Evolutionary conservation across 805 yeast species (phyloP), one percentile per base, ranked within the genome.

Genomic region (Lachancea waltii): DNA sequence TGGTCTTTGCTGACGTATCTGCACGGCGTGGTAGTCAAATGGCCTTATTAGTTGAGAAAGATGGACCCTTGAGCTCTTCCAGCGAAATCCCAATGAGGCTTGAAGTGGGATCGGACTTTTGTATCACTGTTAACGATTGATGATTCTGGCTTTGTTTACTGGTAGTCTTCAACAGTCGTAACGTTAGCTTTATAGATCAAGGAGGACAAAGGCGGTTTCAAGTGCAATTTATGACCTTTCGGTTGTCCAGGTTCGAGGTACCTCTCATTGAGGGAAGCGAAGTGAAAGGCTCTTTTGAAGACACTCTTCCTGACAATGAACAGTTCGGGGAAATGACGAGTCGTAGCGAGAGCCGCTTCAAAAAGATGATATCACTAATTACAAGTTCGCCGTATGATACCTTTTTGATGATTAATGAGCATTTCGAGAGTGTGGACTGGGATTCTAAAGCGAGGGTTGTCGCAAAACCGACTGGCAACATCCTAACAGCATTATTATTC

Each of bases 341-440:
- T n/a, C 16, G 26, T 9, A 31, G 33, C 24, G n/a, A 24, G 18
- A 38, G 38, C 24, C 28, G 38, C 31, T 16, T 44, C 5, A 16
- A 31, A 21, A 29, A 19, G 5, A 7, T 39, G n/a, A n/a, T 36
- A 3, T 30, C 42, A 5, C 19, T 42, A 11, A 27, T 42, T 3
- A 33, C 40, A 5, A 40, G 38, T 3, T 46, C 49, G 8, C 55
- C 54, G 5, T 50, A 49, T 28, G 64, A 60, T 38, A 30, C 53
- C 38, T 40, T 47, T 11, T 13, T 58, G 24, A 23, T 35, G 2
- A 4, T 54, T 1, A 43, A 46, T 34, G 64, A 60, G 43, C 30
- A 40, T 13, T 17, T 54, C 3, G 54, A 45, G 20, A 20, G 47
- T 3, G 50, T 56, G 8, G 61, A 59, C 38, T 59, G 64, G 63